Base-by-base conservation (phyloP, 73 alveolate genomes). In the Symbiodinium natans region DNA sequence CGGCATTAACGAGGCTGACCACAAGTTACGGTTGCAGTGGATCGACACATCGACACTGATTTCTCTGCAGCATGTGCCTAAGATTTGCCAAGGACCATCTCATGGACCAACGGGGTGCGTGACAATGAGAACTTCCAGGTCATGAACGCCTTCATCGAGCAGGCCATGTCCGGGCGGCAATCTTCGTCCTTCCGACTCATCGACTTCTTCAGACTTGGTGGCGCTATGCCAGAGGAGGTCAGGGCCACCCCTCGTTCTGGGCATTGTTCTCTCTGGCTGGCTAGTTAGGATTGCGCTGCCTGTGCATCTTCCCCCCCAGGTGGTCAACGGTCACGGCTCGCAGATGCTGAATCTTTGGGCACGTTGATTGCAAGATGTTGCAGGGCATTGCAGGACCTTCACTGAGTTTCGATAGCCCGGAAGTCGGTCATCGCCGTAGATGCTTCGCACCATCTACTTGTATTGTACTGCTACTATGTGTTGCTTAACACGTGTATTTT, bases 301-400 rank as follows among this genome's bases (percentile, higher is more conserved):
- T n/a, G n/a, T n/a, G n/a, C n/a, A 52, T 23, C 10, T 25, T 10
- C 17, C 63, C 63, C 63, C 11, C 43, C 43, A 74, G 41, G 97
- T 90, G 59, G 80, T 90, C 54, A 68, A 90, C 13, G 97, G 97
- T 80, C 97, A 90, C 52, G 97, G 97, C n/a, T 90, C 97, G 10
- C 97, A 90, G 77, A 90, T 90, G 97, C 52, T 90, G 97, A 90
- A 90, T 52, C 80, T 90, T 34, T 90, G 97, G 97, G 97, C 80
- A 21, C 7, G 56, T n/a, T 8, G 73, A 63, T 52, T 56, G 43
- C 39, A 9, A n/a, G 29, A 7, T 3, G 84, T 31, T 74, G 41
- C 43, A 34, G 9, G 36, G 33, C 63, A 17, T 48, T 10, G 23
- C 63, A n/a, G n/a, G n/a, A n/a, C n/a, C n/a, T n/a, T n/a, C n/a